Conservation (phyloP, 1,284 basidiomycete species). For the Naganishia sp. region DNA sequence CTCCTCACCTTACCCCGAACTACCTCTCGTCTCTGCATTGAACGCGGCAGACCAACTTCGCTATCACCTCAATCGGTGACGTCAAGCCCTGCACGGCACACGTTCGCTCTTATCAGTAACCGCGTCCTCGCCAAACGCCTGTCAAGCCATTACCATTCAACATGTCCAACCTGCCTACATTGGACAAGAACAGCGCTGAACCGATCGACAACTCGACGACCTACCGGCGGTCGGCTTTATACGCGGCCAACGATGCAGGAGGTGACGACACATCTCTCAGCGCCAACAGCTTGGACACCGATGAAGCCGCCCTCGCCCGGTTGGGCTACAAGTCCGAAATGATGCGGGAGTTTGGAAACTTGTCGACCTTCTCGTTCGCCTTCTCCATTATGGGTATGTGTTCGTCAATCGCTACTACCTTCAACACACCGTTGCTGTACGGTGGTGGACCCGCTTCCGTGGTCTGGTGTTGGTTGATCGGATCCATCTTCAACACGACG, state of each 20-base stretch:
- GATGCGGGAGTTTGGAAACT: constrained; percentile 46
- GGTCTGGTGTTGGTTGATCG: constrained; percentile 49
- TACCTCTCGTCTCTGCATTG: neutral
- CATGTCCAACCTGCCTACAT: constrained; percentile 16
- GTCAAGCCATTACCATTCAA: neutral
- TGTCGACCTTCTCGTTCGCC: constrained; percentile 49
- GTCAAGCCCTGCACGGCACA: neutral
- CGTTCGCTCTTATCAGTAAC: neutral
- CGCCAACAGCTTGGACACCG: constrained; percentile 23
- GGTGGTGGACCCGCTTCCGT: constrained; percentile 44
- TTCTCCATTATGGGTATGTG: constrained; percentile 41
- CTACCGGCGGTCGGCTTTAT: constrained; percentile 12
- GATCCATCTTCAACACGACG: constrained; percentile 43
- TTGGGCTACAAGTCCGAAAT: constrained; percentile 44
- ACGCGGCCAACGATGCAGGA: constrained; percentile 3
- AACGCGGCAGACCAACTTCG: too few relatives aligned
- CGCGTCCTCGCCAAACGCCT: too few relatives aligned
- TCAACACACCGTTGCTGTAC: constrained; percentile 43
- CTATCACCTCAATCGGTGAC: neutral
- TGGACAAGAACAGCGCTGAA: constrained; percentile 14
- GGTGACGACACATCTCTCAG: constrained; percentile 24
- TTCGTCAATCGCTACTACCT: constrained; percentile 46
- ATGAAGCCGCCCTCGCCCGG: constrained; percentile 29
- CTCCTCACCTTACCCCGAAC: neutral
- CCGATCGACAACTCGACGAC: constrained; percentile 16